phyloP scores from a whole-genome alignment of 2,329 filamentous ascomycete species.

The Pseudogymnoascus pannorum region DNA sequence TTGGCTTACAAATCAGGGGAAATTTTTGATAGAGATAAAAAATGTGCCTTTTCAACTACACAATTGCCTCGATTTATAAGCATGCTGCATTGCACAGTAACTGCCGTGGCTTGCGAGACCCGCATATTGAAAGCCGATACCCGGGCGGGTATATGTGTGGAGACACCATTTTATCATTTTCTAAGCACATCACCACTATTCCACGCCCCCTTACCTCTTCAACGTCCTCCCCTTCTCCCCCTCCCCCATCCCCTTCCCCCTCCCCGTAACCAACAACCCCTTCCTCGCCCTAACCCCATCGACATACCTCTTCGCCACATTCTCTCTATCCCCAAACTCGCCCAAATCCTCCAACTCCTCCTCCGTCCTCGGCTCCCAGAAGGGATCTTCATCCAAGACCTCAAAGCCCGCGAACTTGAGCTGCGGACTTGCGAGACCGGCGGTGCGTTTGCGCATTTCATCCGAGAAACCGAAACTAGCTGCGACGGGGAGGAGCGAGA shows the following conservation, averaged over 20 bases:
- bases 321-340: slow-evolving; percentile 87
- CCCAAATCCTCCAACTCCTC: slow-evolving; percentile 95
- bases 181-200: no score
- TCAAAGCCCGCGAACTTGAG: slow-evolving; percentile 91
- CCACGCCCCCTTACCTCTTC: slow-evolving; percentile 50
- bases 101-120: no score
- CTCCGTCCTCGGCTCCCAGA: slow-evolving; percentile 95
- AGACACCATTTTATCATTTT: no score
- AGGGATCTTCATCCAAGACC: slow-evolving; percentile 88
- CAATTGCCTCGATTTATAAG: neutral
- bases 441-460: slow-evolving; percentile 91
- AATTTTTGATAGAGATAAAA: neutral
- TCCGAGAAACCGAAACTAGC: slow-evolving; percentile 95
- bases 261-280: slow-evolving; percentile 75
- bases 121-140: no score
- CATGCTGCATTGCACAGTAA: no score
- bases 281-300: slow-evolving; percentile 81
- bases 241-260: slow-evolving; percentile 67
- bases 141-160: no score
- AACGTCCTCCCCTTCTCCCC: slow-evolving; percentile 83
- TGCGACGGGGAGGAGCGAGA: slow-evolving; percentile 79
- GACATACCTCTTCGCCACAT: slow-evolving; percentile 94
- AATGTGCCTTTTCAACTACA: neutral
- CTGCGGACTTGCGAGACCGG: slow-evolving; percentile 84
- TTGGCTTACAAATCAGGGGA: neutral